Conservation (phyloP, 1,284 basidiomycete species). For the Ustilago trichophora region DNA sequence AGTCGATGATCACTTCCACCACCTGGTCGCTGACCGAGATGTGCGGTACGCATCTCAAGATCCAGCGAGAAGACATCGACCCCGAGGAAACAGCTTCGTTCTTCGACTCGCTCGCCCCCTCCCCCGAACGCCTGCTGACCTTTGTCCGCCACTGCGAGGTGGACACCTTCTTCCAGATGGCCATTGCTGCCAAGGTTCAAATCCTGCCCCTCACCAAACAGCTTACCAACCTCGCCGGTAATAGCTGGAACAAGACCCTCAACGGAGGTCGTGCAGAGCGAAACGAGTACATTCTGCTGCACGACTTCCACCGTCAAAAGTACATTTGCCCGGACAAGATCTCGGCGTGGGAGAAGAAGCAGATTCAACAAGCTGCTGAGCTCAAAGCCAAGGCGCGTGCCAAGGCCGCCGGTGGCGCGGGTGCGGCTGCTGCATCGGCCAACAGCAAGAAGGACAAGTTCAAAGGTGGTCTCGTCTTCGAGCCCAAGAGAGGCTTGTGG, state of each 20-base stretch:
- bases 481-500: slow-evolving; percentile 94
- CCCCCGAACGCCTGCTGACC: slow-evolving; percentile 81
- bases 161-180: slow-evolving; percentile 96
- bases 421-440: slow-evolving; percentile 71
- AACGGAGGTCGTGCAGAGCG: slow-evolving; percentile 86
- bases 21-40: slow-evolving; percentile 97
- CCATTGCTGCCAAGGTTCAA: slow-evolving; percentile 88
- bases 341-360: slow-evolving; percentile 72
- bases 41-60: slow-evolving; percentile 83
- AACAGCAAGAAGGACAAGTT: slow-evolving; percentile 86
- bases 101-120: slow-evolving; percentile 83
- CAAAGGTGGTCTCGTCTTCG: slow-evolving; percentile 97
- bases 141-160: slow-evolving; percentile 93
- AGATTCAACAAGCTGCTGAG: slow-evolving; percentile 52
- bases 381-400: slow-evolving; percentile 38
- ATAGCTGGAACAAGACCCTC: slow-evolving; percentile 77
- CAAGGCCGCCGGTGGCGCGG: slow-evolving; percentile 69
- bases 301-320: slow-evolving; percentile 96
- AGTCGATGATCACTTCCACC: slow-evolving; percentile 76
- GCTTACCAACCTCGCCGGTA: slow-evolving; percentile 95
- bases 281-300: slow-evolving; percentile 97
- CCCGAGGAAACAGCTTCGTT: slow-evolving; percentile 90
- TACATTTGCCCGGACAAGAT: slow-evolving; percentile 96
- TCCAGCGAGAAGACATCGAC: slow-evolving; percentile 74
- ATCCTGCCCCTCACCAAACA: slow-evolving; percentile 88